A percentile compares a stretch with the other conserved stretches of the same genome.
Conservation (phyloP, 495 filamentous ascomycete genomes). For the Tuber borchii region DNA sequence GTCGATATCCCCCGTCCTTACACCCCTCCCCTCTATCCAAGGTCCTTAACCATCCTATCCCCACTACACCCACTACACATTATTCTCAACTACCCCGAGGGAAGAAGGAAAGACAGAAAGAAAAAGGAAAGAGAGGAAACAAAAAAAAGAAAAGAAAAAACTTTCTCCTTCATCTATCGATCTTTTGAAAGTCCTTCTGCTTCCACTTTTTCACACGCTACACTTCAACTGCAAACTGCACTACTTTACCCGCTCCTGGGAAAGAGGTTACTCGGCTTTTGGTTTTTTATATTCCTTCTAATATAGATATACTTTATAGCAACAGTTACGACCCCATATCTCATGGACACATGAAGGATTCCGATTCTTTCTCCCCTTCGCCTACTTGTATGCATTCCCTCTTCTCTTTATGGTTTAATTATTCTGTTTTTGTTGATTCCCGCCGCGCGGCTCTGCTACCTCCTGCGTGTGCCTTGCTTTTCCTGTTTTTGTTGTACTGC, state of each 20-base stretch:
- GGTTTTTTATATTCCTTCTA: neutral
- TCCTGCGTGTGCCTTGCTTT: slow-evolving; percentile 17
- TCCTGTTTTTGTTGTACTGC: slow-evolving; percentile 29
- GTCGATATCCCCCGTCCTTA: neutral
- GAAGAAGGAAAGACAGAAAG: slow-evolving; percentile 10
- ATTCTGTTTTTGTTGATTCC: slow-evolving; percentile 15
- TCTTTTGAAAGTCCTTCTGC: slow-evolving; percentile 16
- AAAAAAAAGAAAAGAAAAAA: slow-evolving; percentile 8
- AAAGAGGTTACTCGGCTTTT: neutral
- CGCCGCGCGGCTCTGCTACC: slow-evolving; percentile 28
- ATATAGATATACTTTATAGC: slow-evolving; percentile 25
- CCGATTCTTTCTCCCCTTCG: slow-evolving; percentile 36
- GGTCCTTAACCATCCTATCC: neutral
- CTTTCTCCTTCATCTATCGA: slow-evolving; percentile 16
- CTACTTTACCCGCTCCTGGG: slow-evolving; percentile 14
- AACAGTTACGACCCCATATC: slow-evolving; percentile 29
- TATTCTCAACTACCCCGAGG: neutral
- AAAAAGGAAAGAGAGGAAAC: slow-evolving; percentile 4
- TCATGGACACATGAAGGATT: slow-evolving; percentile 44
- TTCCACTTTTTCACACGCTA: slow-evolving; percentile 31
- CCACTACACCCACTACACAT: neutral
- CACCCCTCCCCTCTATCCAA: neutral
- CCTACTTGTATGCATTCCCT: slow-evolving; percentile 34
- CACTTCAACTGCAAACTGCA: slow-evolving; percentile 34
- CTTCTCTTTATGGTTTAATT: slow-evolving; percentile 16